phyloP scores from a whole-genome alignment of 2,329 filamentous ascomycete genomes.

The Xylaria sp. region DNA sequence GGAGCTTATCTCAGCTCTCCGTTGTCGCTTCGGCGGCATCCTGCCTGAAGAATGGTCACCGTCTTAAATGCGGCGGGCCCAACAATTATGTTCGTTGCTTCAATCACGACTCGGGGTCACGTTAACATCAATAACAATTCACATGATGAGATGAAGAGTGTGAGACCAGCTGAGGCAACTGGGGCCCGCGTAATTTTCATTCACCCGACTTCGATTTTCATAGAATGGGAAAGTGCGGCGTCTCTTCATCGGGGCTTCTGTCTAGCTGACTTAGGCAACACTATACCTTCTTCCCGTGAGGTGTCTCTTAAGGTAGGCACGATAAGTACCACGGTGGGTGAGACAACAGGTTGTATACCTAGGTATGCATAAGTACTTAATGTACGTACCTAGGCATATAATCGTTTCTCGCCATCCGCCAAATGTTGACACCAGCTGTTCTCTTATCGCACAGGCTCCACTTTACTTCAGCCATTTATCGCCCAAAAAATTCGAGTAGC shows the following conservation, averaged over 20 bases:
- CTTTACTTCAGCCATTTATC: constrained; percentile 12
- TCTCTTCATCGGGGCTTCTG: neutral
- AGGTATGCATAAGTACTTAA: too few relatives aligned
- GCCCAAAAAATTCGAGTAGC: constrained; percentile 24
- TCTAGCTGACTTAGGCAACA: neutral
- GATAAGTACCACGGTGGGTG: too few relatives aligned
- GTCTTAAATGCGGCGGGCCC: neutral
- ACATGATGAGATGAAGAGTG: neutral
- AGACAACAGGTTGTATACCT: too few relatives aligned
- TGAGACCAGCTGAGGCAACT: too few relatives aligned
- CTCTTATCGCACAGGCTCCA: constrained; percentile 9
- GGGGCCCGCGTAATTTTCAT: neutral
- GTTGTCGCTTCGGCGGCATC: constrained; percentile 24
- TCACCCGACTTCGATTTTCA: neutral
- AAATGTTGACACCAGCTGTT: neutral
- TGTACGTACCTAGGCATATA: too few relatives aligned
- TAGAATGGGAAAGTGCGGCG: neutral
- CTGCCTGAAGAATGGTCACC: neutral
- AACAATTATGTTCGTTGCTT: neutral
- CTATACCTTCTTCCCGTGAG: neutral
- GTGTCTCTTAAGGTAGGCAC: too few relatives aligned
- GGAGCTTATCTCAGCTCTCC: neutral
- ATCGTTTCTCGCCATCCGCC: neutral
- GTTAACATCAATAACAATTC: neutral
- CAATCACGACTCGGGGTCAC: neutral